Evolutionary conservation across 306 rosid genomes (phyloP).

Genomic region (Alnus rubra): DNA sequence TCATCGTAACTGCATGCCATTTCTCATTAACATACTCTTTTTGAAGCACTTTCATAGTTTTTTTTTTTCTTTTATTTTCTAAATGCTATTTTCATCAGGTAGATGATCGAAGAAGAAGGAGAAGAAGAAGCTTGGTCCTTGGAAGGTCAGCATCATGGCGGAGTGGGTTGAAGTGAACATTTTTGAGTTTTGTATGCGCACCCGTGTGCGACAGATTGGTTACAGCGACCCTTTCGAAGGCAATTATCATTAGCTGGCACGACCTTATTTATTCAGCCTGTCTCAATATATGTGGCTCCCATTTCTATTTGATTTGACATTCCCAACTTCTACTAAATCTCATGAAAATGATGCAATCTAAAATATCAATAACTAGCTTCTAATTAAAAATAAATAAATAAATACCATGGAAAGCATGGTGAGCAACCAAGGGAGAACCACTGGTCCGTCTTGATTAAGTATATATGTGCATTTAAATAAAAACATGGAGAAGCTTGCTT

Average conservation of each 20-base stretch:
- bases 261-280: neutral
- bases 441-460: neutral
- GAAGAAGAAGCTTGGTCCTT: neutral
- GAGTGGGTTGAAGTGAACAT: neutral
- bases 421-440: neutral
- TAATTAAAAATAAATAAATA: too few relatives aligned
- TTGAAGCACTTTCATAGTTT: too few relatives aligned
- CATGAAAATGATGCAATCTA: too few relatives aligned
- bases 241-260: neutral
- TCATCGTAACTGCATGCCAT: too few relatives aligned
- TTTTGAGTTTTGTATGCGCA: neutral
- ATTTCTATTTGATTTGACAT: neutral
- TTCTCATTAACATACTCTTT: too few relatives aligned
- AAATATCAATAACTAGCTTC: too few relatives aligned
- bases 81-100: neutral
- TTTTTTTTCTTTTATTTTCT: too few relatives aligned
- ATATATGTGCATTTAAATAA: neutral
- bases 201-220: neutral
- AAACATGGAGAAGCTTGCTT: neutral
- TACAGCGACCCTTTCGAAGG: neutral
- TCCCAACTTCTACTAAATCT: neutral
- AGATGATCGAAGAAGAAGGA: neutral
- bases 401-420: neutral
- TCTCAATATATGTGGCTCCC: neutral
- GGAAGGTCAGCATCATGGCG: constrained; percentile 23